phyloP scores from a whole-genome alignment of 805 yeast species.

The Candida sanyiensis region DNA sequence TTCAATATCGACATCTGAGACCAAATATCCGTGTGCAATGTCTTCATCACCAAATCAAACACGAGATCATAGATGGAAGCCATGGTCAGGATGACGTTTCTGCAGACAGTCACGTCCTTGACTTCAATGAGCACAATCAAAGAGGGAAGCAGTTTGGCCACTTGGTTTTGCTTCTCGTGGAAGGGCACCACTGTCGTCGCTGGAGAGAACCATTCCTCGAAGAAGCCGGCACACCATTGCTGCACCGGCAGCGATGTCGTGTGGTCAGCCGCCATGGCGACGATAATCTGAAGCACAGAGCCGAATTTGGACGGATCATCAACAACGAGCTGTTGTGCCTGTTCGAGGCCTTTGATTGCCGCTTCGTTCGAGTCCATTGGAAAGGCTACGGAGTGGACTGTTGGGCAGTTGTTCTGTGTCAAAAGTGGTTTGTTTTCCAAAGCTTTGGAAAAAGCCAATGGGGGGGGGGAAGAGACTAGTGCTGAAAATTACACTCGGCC shows the following conservation, averaged over 20 bases:
- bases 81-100: constrained; percentile 35
- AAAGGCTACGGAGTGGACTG: not conserved
- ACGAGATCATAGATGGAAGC: constrained; percentile 41
- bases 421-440: not conserved
- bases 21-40: constrained; percentile 45
- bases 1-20: constrained; percentile 49
- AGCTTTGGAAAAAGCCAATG: not conserved
- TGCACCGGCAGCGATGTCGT: constrained; percentile 16
- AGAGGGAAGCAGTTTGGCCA: constrained; percentile 10
- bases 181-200: constrained; percentile 11
- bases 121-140: constrained; percentile 14
- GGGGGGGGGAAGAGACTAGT: not conserved
- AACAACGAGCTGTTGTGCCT: constrained; percentile 15
- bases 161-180: constrained; percentile 18
- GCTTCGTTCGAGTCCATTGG: constrained; percentile 11
- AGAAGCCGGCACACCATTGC: constrained; percentile 24
- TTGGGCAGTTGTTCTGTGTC: not conserved
- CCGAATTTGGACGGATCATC: constrained; percentile 16
- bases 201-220: constrained; percentile 18
- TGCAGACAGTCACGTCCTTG: constrained; percentile 29
- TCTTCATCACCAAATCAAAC: constrained; percentile 40
- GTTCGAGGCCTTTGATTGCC: constrained; percentile 10
- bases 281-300: constrained; percentile 15
- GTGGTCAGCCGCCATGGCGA: constrained; percentile 13
- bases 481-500: not conserved